Conservation (phyloP, 2,329 filamentous ascomycete genomes). For the Ambrosiella beaveri region DNA sequence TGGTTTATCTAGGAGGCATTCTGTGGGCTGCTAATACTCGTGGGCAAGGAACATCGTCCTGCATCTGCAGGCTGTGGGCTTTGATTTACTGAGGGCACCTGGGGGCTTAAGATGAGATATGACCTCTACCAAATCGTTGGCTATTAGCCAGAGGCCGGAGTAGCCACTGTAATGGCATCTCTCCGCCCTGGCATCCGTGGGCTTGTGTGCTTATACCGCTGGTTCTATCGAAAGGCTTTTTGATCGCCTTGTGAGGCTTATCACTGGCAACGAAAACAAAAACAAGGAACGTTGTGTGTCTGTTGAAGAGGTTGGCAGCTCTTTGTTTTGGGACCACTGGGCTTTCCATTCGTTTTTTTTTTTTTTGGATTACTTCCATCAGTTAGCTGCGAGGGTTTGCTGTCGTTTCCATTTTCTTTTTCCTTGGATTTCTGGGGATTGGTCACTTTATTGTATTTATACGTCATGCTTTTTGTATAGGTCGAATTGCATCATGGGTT, state of each 20-base stretch:
- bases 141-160: not conserved
- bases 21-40: constrained; percentile 13
- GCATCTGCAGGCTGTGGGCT: constrained; percentile 10
- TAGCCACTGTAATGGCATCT: not conserved
- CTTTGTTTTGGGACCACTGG: not conserved
- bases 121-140: constrained; percentile 13
- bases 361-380: not conserved
- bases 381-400: not conserved
- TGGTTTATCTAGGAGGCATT: constrained; percentile 13
- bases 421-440: not conserved
- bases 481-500: constrained; percentile 9
- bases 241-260: not conserved
- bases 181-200: constrained; percentile 1
- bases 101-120: constrained; percentile 14
- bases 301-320: constrained; percentile 1
- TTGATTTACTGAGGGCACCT: constrained; percentile 13
- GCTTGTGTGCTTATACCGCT: constrained; percentile 5
- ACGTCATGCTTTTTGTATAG: constrained; percentile 4
- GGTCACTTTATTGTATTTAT: not conserved
- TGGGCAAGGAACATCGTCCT: constrained; percentile 13
- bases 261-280: not conserved
- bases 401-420: constrained; percentile 1
- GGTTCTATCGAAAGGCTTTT: constrained; percentile 2
- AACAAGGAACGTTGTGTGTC: not conserved
- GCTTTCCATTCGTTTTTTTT: constrained; percentile 4